Conservation (phyloP, 208 protist genomes). For the Kentomonas sorsogonicus region DNA sequence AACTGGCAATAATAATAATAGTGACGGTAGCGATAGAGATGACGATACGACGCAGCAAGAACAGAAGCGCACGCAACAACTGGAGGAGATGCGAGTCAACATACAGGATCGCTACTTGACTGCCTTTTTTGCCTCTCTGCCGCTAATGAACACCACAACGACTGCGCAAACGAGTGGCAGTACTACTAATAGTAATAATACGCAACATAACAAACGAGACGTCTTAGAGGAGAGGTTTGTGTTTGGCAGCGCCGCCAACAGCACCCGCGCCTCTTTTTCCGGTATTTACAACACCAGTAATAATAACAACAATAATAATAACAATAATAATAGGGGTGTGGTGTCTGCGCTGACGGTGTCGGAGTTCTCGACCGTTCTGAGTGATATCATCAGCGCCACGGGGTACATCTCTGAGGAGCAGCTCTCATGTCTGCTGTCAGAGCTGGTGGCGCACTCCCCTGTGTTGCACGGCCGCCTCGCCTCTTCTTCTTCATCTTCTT, state of each 20-base stretch:
- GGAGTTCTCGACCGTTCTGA: not conserved
- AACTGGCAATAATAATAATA: conserved; percentile 1
- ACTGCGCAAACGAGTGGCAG: not conserved
- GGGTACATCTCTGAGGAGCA: too few relatives aligned
- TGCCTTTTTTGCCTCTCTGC: not conserved
- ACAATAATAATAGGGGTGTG: conserved; percentile 1
- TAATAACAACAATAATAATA: conserved; percentile 11
- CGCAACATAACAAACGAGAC: not conserved
- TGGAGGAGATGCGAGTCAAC: too few relatives aligned
- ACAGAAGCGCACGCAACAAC: too few relatives aligned
- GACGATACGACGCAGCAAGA: not conserved
- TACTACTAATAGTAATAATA: conserved; percentile 1
- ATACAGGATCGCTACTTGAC: not conserved
- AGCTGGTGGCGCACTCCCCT: too few relatives aligned
- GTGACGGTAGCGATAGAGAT: not conserved
- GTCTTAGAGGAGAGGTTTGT: not conserved
- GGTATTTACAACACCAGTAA: not conserved
- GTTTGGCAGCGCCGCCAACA: too few relatives aligned
- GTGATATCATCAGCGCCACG: not conserved
- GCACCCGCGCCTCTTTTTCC: too few relatives aligned
- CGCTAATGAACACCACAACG: not conserved
- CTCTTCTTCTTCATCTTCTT: too few relatives aligned
- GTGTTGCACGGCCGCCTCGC: too few relatives aligned
- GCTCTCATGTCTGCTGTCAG: too few relatives aligned
- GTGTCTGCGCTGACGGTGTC: not conserved